Conservation (phyloP, 2,329 filamentous ascomycete species). For the Fusarium penzigii region DNA sequence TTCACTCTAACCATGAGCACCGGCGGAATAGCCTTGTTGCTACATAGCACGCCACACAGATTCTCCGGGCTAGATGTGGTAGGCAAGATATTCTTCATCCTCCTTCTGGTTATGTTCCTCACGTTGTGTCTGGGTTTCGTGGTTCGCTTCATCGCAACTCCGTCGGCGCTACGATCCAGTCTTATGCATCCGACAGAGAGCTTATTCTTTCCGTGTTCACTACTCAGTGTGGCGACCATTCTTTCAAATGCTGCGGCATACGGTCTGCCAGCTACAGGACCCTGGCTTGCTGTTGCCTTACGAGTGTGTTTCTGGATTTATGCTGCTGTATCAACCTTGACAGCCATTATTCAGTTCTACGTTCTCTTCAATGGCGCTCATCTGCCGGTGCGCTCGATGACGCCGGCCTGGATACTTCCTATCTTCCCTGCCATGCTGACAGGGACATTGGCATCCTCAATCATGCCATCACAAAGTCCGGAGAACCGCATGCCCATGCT, state of each 20-base stretch:
- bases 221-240: slow-evolving; percentile 65
- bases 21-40: slow-evolving; percentile 32
- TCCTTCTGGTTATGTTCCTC: slow-evolving; percentile 52
- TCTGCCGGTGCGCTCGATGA: slow-evolving; percentile 30
- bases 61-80: slow-evolving; percentile 49
- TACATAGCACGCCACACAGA: slow-evolving; percentile 41
- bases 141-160: slow-evolving; percentile 58
- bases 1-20: slow-evolving; percentile 38
- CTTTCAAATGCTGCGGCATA: slow-evolving; percentile 67
- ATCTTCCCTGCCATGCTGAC: slow-evolving; percentile 32
- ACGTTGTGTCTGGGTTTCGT: slow-evolving; percentile 54
- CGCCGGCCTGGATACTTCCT: slow-evolving; percentile 32
- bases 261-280: slow-evolving; percentile 49
- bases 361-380: slow-evolving; percentile 32
- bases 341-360: slow-evolving; percentile 28
- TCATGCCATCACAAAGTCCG: slow-evolving; percentile 26
- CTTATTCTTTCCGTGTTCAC: slow-evolving; percentile 62
- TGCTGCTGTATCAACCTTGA: slow-evolving; percentile 35
- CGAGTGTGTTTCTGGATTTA: slow-evolving; percentile 54
- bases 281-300: slow-evolving; percentile 51
- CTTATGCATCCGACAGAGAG: slow-evolving; percentile 53
- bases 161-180: slow-evolving; percentile 53
- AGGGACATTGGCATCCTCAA: slow-evolving; percentile 25
- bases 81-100: slow-evolving; percentile 48
- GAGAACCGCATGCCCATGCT: slow-evolving; percentile 28